These are phyloP conservation scores for Fragilariopsis cylindrus DNA, from an alignment of 108 stramenopile species.

Conservation along the genomic window DNA sequence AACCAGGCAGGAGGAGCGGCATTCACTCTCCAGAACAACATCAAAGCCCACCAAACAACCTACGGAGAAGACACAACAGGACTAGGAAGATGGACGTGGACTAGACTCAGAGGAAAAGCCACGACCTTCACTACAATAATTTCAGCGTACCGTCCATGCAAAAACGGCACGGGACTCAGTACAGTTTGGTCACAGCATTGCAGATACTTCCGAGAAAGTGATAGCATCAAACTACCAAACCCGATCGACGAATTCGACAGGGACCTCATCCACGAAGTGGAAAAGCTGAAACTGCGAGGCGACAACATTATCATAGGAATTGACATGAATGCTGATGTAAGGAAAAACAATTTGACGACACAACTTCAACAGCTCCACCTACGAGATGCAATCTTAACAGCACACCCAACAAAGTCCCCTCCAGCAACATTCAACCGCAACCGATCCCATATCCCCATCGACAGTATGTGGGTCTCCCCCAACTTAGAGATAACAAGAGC, in stretches of 20 bases:
- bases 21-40: too few relatives aligned
- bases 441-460: neutral
- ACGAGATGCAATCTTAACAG: neutral
- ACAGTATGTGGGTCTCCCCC: neutral
- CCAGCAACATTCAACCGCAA: constrained; percentile 3
- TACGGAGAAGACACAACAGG: neutral
- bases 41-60: too few relatives aligned
- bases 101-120: neutral
- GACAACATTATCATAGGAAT: constrained; percentile 9
- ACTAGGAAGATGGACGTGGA: constrained; percentile 11
- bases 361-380: neutral
- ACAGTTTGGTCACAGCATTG: constrained; percentile 4
- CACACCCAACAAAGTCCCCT: neutral
- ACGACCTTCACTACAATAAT: neutral
- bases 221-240: neutral
- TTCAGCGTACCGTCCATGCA: constrained; percentile 9
- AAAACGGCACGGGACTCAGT: neutral
- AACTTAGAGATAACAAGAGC: neutral
- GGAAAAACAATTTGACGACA: neutral
- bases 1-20: too few relatives aligned
- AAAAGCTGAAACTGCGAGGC: neutral
- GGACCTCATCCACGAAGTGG: neutral
- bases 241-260: constrained; percentile 1
- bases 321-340: neutral
- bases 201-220: neutral